phyloP scores from a whole-genome alignment of 2,329 filamentous ascomycete species.

The Trichophyton mentagrophytes region DNA sequence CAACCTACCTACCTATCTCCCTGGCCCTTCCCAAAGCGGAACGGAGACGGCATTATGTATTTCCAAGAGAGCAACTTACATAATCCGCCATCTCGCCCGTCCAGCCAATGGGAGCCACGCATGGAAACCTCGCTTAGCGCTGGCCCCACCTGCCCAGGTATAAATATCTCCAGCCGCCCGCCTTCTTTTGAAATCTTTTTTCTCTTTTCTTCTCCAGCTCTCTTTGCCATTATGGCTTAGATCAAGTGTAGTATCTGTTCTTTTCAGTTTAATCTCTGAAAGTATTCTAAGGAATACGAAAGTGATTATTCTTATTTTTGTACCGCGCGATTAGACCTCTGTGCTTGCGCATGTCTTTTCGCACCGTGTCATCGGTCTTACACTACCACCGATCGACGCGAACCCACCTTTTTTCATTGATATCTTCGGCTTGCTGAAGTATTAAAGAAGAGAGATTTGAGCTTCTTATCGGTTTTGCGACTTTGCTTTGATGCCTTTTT shows the following conservation, averaged over 20 bases:
- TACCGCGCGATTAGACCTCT: slow-evolving; percentile 43
- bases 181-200: slow-evolving; percentile 23
- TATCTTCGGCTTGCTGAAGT: slow-evolving; percentile 37
- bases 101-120: slow-evolving; percentile 7
- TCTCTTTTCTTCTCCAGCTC: slow-evolving; percentile 37
- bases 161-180: slow-evolving; percentile 20
- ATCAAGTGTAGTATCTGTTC: slow-evolving; percentile 96
- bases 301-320: slow-evolving; percentile 80
- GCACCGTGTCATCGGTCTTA: slow-evolving; percentile 64
- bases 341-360: slow-evolving; percentile 55
- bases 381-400: slow-evolving; percentile 63
- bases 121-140: slow-evolving; percentile 8
- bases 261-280: slow-evolving; percentile 96
- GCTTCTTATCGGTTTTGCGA: too few relatives aligned
- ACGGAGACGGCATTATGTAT: not conserved
- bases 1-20: not conserved
- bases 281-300: slow-evolving; percentile 58
- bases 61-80: not conserved
- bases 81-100: not conserved
- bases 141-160: slow-evolving; percentile 14
- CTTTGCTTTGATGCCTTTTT: too few relatives aligned
- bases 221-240: slow-evolving; percentile 54
- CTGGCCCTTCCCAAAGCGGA: not conserved
- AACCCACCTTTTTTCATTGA: slow-evolving; percentile 50
- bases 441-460: slow-evolving; percentile 43